Evolutionary conservation across 768 basidiomycete species (phyloP), one percentile per base, ranked within the genome.

Genomic region (Boletus rubropictus): DNA sequence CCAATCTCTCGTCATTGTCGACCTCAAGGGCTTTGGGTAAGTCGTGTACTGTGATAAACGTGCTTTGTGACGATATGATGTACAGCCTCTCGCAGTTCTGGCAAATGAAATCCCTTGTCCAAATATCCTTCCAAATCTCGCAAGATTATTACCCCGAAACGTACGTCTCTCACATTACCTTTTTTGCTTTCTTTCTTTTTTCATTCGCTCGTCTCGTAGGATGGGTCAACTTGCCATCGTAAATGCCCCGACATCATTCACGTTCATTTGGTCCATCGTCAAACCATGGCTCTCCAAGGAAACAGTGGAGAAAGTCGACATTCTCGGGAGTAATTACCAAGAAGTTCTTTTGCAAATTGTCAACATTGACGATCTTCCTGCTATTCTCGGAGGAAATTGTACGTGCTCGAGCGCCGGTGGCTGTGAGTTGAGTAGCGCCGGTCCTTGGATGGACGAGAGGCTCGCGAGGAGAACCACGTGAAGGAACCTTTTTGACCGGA

Each of bases 81-180:
- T 34, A 24, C 36, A 86, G 84, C 12, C 61, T 86, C 38, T 64
- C 71, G 32, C 79, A 85, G 54, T 89, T 87, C 57, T 89, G 86
- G 86, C 79, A 86, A 56, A 80, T 86, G 70, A 85, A 82, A 60
- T 67, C 73, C 36, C 69, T 87, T n/a, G 75, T 74, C 20, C 72
- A 78, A 40, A 68, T 63, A 41, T 78, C 81, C 7, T 84, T 88
- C 61, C 84, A 86, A 54, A 71, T 88, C 46, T 86, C 84, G 2
- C 86, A 88, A 63, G 83, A 86, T 55, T 88, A 84, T 64, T 88
- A 75, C 52, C 86, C 86, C 1, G 86, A 89, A 60, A 81, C 82
- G 84, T 87, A 59, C 44, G 77, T 59, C 21, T n/a, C 35, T 18
- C 21, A 15, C 11, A 18, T n/a, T 6, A 5, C 32, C 8, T 6